Evolutionary conservation across 2,329 filamentous ascomycete genomes (phyloP), one percentile per base, ranked within the genome.

Genomic region (Colletotrichum melonis): DNA sequence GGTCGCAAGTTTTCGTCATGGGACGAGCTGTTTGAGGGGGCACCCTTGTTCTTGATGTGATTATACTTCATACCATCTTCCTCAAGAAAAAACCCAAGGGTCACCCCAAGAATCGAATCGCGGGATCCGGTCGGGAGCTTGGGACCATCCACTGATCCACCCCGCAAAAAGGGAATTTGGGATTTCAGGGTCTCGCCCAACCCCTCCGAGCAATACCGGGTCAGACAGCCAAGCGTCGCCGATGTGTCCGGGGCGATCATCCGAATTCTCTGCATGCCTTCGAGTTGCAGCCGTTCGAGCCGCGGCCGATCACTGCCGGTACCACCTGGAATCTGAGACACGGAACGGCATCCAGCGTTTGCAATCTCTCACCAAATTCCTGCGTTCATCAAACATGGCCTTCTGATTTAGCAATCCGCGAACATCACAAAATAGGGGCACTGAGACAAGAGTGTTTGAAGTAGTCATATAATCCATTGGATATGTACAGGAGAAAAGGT

Each of bases 401-500:
- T 22, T 32, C 26, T 28, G 19, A 35, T 63, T 19, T 35, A 42
- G 57, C 12, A 11, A 22, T 59, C 22, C 24, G 26, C 16, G 8
- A n/a, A 14, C 28, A 55, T 52, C 38, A 63, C 66, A 22, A 55
- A 38, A 12, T 42, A 42, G 42, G 54, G 9, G 16, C 42, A 1
- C 49, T 14, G 52, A 26, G 14, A 19, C 14, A 16, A 30, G 11
- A 0, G n/a, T 32, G 7, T 56, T 9, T 54, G 42, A 55, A 63
- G 57, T 67, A 59, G 38, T 72, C 72, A 72, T 74, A 52, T 72
- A 72, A 54, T 72, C 62, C 57, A 22, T 52, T 67, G 42, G 63
- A 74, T 72, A 74, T 72, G 63, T 72, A 74, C 52, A 72, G 42
- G 32, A 63, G 63, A 67, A 74, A 63, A 67, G 42, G 24, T 63